These are phyloP conservation scores for Aspergillus brasiliensis DNA, from an alignment of 2,329 filamentous ascomycete genomes.

Conservation along the genomic window DNA sequence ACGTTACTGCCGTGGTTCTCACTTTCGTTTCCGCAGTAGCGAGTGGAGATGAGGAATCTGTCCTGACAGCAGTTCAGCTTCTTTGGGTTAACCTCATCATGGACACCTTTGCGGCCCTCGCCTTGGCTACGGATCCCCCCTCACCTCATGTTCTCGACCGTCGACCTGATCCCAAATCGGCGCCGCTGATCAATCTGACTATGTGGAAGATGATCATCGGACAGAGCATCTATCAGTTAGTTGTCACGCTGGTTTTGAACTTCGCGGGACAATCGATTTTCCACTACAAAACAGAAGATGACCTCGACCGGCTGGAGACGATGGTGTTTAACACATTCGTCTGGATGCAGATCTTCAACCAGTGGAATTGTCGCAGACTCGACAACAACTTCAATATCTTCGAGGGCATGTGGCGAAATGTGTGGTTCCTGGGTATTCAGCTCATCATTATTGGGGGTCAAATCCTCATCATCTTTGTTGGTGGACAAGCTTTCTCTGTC, in stretches of 20 bases:
- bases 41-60: constrained; percentile 56
- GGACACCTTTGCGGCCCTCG: constrained; percentile 68
- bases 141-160: constrained; percentile 60
- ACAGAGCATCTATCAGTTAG: constrained; percentile 46
- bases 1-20: constrained; percentile 67
- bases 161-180: constrained; percentile 49
- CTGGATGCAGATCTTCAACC: constrained; percentile 55
- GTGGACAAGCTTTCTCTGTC: constrained; percentile 68
- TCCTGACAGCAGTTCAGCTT: constrained; percentile 67
- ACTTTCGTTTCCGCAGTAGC: constrained; percentile 67
- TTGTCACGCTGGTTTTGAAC: constrained; percentile 50
- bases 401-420: constrained; percentile 45
- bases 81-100: constrained; percentile 72
- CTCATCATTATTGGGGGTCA: constrained; percentile 69
- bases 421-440: constrained; percentile 62
- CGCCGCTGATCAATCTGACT: constrained; percentile 48
- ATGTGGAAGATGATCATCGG: constrained; percentile 53
- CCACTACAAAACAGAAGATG: constrained; percentile 23
- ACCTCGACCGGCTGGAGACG: constrained; percentile 35
- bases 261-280: constrained; percentile 44
- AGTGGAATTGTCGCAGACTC: constrained; percentile 50
- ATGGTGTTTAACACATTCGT: constrained; percentile 51
- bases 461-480: constrained; percentile 71
- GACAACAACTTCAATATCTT: constrained; percentile 50
- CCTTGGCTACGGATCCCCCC: constrained; percentile 65